Conservation (phyloP, 2,329 filamentous ascomycete species). For the Venturia effusa region DNA sequence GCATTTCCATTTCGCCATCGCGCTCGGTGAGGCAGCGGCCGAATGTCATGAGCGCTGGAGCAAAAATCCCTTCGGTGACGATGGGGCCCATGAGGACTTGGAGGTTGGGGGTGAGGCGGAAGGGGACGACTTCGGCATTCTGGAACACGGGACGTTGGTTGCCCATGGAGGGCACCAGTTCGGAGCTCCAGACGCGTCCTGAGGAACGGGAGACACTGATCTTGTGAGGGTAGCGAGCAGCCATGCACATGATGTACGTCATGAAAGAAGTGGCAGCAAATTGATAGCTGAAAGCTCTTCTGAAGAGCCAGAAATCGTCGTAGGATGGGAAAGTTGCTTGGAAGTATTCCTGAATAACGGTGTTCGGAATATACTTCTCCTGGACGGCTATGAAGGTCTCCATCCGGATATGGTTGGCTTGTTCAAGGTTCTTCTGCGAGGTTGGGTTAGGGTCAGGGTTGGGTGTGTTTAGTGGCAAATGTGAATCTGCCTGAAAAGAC, state of each 20-base stretch:
- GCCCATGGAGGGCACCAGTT: slow-evolving; percentile 85
- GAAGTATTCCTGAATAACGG: slow-evolving; percentile 79
- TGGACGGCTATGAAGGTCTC: slow-evolving; percentile 95
- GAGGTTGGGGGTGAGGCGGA: slow-evolving; percentile 92
- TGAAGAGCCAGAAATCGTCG: slow-evolving; percentile 96
- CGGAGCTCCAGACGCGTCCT: slow-evolving; percentile 92
- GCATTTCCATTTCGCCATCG: slow-evolving; percentile 71
- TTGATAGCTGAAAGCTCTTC: slow-evolving; percentile 92
- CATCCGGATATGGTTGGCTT: slow-evolving; percentile 60
- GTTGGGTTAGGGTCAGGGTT: slow-evolving; percentile 10
- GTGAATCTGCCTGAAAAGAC: too few relatives aligned
- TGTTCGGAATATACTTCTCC: slow-evolving; percentile 81
- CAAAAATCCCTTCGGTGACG: slow-evolving; percentile 91
- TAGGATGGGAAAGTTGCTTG: slow-evolving; percentile 78
- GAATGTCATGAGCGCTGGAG: slow-evolving; percentile 92
- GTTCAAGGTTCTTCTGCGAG: slow-evolving; percentile 55
- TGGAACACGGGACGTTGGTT: slow-evolving; percentile 78
- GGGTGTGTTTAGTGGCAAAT: slow-evolving; percentile 13
- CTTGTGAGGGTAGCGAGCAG: slow-evolving; percentile 90
- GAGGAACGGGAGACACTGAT: slow-evolving; percentile 78
- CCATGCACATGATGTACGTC: slow-evolving; percentile 97
- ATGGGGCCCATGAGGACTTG: slow-evolving; percentile 94
- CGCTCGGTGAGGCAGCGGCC: slow-evolving; percentile 88
- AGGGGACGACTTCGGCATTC: slow-evolving; percentile 90
- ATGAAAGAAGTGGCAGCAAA: slow-evolving; percentile 92